phyloP scores from a whole-genome alignment of 2,329 filamentous ascomycete genomes.

The Xylaria sp. region DNA sequence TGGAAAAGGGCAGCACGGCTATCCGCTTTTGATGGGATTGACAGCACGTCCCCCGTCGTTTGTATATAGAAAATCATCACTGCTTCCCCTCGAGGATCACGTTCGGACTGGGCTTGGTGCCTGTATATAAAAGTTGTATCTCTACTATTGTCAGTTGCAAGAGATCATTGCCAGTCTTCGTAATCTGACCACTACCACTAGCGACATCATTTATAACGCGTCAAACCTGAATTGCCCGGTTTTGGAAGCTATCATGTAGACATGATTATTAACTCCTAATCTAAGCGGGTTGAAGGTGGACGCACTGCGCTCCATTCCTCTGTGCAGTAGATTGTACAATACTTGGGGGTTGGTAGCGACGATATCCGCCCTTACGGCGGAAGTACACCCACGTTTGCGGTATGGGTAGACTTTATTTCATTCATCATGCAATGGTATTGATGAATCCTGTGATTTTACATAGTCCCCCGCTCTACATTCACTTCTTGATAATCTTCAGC shows the following conservation, averaged over 20 bases:
- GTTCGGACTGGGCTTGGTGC: background rate
- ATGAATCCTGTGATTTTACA: background rate
- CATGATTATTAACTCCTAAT: background rate
- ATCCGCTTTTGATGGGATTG: conserved; percentile 25
- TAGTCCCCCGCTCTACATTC: background rate
- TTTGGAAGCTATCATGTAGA: background rate
- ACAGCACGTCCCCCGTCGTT: background rate
- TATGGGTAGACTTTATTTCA: background rate
- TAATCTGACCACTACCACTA: background rate
- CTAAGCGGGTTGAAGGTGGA: background rate
- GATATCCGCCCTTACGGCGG: no score
- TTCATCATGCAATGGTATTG: background rate
- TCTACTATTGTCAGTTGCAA: background rate
- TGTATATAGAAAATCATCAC: background rate
- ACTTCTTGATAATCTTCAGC: conserved; percentile 59
- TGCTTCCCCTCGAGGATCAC: background rate
- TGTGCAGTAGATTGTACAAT: background rate
- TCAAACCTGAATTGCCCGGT: background rate
- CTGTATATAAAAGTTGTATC: background rate
- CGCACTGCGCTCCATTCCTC: background rate
- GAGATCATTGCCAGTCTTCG: background rate
- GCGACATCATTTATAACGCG: background rate
- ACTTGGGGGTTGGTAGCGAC: background rate
- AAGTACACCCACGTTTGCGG: background rate
- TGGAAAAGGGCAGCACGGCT: conserved; percentile 56